Conservation (phyloP, 768 basidiomycete species). For the Leccinum longicurvipes region DNA sequence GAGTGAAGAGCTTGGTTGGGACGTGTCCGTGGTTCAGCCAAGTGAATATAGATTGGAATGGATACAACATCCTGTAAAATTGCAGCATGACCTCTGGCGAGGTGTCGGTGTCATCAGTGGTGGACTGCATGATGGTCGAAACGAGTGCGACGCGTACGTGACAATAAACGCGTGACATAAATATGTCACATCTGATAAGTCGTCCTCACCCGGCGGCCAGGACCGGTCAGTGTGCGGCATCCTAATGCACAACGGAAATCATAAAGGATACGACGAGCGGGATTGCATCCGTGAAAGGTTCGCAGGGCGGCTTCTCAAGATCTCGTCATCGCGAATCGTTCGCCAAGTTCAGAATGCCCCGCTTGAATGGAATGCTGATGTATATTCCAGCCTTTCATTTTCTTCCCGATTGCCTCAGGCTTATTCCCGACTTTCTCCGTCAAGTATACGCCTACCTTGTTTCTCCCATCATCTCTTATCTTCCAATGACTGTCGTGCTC, state of each 20-base stretch:
- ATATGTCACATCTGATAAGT: conserved; percentile 17
- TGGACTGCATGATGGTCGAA: conserved; percentile 7
- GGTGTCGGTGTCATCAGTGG: conserved; percentile 20
- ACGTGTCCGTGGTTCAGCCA: conserved; percentile 94
- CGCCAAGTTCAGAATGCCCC: background rate
- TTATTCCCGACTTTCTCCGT: conserved; percentile 12
- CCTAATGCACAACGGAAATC: too few relatives aligned
- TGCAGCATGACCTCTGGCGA: conserved; percentile 66
- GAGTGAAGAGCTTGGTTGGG: conserved; percentile 78
- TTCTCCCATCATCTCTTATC: background rate
- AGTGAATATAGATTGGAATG: conserved; percentile 88
- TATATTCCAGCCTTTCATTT: background rate
- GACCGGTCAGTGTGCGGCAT: too few relatives aligned
- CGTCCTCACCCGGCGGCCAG: too few relatives aligned
- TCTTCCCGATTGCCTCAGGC: background rate
- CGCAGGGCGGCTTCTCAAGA: conserved; percentile 1
- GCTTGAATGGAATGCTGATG: conserved; percentile 2
- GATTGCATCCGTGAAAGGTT: background rate
- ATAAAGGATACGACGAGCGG: too few relatives aligned
- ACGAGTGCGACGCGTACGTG: conserved; percentile 10
- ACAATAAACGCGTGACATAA: conserved; percentile 15
- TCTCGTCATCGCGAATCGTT: background rate
- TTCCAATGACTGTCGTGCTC: conserved; percentile 55
- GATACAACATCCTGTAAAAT: conserved; percentile 90
- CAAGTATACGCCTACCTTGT: background rate